Evolutionary conservation across 352 stramenopile genomes (phyloP).

Genomic region (Phytopythium helicoides): DNA sequence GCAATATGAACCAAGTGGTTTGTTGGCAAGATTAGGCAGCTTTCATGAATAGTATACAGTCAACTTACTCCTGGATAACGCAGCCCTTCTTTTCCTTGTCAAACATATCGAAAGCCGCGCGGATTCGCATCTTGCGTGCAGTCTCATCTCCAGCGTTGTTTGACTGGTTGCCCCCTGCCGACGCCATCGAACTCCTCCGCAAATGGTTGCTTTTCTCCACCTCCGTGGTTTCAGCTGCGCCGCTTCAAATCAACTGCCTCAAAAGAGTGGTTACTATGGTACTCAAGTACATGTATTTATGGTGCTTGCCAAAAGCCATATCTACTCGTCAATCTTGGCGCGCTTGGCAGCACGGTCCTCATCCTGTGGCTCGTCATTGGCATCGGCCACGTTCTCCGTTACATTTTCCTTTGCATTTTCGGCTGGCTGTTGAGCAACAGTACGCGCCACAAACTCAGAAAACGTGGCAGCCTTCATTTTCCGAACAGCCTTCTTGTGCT

Average conservation of each 20-base stretch:
- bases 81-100: conserved; percentile 91
- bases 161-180: conserved; percentile 27
- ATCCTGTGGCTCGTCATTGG: neutral
- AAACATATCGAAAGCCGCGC: conserved; percentile 88
- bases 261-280: too few species aligned
- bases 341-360: conserved; percentile 7
- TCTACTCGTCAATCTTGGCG: conserved; percentile 1
- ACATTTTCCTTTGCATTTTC: neutral
- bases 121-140: conserved; percentile 56
- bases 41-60: too few species aligned
- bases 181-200: too few species aligned
- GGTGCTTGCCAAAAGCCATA: too few species aligned
- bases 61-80: conserved; percentile 85
- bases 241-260: too few species aligned
- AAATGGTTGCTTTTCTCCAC: too few species aligned
- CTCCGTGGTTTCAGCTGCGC: too few species aligned
- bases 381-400: neutral
- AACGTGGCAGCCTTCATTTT: conserved; percentile 42
- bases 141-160: conserved; percentile 35
- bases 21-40: too few species aligned
- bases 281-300: too few species aligned
- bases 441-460: conserved; percentile 43
- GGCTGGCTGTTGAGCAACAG: conserved; percentile 11
- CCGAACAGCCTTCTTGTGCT: conserved; percentile 80
- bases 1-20: neutral